Evolutionary conservation across 2,329 filamentous ascomycete species (phyloP), one percentile per base, ranked within the genome.

Genomic region (Teratosphaeria epicoccoides): DNA sequence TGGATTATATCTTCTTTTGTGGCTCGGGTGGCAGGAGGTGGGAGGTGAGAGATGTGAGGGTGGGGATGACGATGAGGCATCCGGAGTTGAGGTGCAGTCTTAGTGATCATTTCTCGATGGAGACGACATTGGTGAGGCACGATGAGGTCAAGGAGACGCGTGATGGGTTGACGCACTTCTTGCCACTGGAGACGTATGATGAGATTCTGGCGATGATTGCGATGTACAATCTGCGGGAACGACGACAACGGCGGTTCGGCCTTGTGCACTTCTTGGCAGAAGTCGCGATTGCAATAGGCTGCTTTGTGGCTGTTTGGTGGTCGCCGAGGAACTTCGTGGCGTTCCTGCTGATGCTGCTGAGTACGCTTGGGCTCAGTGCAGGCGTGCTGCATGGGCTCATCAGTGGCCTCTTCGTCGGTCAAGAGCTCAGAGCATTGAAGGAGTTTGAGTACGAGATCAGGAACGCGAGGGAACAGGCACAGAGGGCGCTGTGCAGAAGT

Each of bases 401-500:
- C 66, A 86, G 89, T 0, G 78, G 93, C 0, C 69, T 97, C 47
- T 98, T 98, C 67, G 84, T 95, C 53, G 83, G 85, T 10, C 83
- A 82, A 55, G 93, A 98, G 71, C 70, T 96, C 53, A 78, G 88
- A 53, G 84, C 85, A 3, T 72, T 98, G 50, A 84, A 82, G 62
- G 93, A 98, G 72, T 97, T 97, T 70, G 82, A 93, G 66, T 96
- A 88, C 86, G 93, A 98, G 69, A 83, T 97, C 24, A 73, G 73
- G 48, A 90, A 86, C 65, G 84, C 84, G 11, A 82, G 67, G 55
- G 54, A 57, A 24, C 56, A 54, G 44, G 68, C 67, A 22, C 53
- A 54, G 47, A 54, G 25, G 17, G 47, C 47, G 33, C n/a, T 7
- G 14, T 14, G 33, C 4, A 9, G 33, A 17, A 17, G n/a, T n/a